Evolutionary conservation across 441 rosid species (phyloP).

Genomic region (Euphorbia schlechtendalii): DNA sequence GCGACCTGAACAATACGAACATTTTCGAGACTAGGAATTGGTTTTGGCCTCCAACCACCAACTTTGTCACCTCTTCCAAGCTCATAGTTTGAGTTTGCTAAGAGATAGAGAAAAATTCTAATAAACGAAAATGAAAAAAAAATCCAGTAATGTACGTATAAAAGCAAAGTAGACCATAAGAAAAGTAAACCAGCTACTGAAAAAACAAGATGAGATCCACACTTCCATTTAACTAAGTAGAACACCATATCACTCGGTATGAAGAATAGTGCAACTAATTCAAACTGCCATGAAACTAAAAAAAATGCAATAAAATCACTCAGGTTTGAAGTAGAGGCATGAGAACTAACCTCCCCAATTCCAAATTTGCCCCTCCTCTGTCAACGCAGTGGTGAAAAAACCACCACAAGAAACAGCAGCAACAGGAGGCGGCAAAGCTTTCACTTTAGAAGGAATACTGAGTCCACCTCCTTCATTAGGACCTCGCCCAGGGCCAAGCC

Average conservation of each 20-base stretch:
- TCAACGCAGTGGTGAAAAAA: constrained; percentile 74
- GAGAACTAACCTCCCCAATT: constrained; percentile 80
- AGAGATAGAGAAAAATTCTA: constrained; percentile 3
- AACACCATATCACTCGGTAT: neutral
- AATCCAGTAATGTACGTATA: neutral
- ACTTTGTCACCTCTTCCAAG: constrained; percentile 78
- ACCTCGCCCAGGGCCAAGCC: constrained; percentile 85
- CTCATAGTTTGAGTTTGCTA: constrained; percentile 89
- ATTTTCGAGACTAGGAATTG: constrained; percentile 52
- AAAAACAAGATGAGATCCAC: neutral
- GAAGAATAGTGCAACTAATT: neutral
- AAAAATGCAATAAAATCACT: neutral
- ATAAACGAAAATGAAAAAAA: neutral
- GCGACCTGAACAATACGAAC: constrained; percentile 62
- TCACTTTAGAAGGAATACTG: constrained; percentile 74
- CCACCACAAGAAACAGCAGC: constrained; percentile 88
- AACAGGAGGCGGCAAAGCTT: constrained; percentile 54
- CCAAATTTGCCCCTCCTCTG: constrained; percentile 79
- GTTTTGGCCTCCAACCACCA: constrained; percentile 86
- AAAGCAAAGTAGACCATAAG: neutral
- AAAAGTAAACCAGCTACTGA: neutral
- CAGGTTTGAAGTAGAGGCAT: neutral
- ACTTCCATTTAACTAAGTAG: neutral
- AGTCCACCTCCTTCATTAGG: constrained; percentile 93
- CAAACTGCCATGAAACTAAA: neutral